Evolutionary conservation across 108 stramenopile genomes (phyloP).

Genomic region (Skeletonema menzelii): DNA sequence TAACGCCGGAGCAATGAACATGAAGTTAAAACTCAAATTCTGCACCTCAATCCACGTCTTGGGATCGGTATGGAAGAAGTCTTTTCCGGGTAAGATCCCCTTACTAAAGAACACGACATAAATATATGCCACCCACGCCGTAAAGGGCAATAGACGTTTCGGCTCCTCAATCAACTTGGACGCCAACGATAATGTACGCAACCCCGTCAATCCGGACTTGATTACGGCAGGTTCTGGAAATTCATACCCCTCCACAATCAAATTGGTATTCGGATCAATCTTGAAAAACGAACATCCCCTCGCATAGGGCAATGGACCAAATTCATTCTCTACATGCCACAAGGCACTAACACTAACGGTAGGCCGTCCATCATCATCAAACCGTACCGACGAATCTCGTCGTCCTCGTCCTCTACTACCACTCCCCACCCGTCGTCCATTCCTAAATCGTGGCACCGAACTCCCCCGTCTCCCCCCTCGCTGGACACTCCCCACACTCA

Average conservation of each 20-base stretch:
- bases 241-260: constrained; percentile 54
- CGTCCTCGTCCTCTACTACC: neutral
- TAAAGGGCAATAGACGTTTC: constrained; percentile 58
- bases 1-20: constrained; percentile 75
- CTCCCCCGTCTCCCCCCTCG: constrained; percentile 5
- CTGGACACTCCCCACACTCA: constrained; percentile 15
- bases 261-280: constrained; percentile 41
- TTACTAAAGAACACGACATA: constrained; percentile 80
- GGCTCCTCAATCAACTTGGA: constrained; percentile 71
- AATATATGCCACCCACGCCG: constrained; percentile 66
- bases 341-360: constrained; percentile 39
- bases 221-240: constrained; percentile 61
- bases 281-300: constrained; percentile 56
- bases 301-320: constrained; percentile 56
- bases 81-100: constrained; percentile 74
- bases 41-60: constrained; percentile 87
- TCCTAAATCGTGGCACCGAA: neutral
- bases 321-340: constrained; percentile 62
- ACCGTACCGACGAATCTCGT: neutral
- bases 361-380: constrained; percentile 6
- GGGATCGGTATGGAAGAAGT: constrained; percentile 66
- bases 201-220: constrained; percentile 41
- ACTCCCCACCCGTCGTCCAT: neutral
- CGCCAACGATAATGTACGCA: constrained; percentile 42
- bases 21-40: constrained; percentile 83